Conservation (phyloP, 2,329 filamentous ascomycete species). For the Neofusicoccum umdonicola region DNA sequence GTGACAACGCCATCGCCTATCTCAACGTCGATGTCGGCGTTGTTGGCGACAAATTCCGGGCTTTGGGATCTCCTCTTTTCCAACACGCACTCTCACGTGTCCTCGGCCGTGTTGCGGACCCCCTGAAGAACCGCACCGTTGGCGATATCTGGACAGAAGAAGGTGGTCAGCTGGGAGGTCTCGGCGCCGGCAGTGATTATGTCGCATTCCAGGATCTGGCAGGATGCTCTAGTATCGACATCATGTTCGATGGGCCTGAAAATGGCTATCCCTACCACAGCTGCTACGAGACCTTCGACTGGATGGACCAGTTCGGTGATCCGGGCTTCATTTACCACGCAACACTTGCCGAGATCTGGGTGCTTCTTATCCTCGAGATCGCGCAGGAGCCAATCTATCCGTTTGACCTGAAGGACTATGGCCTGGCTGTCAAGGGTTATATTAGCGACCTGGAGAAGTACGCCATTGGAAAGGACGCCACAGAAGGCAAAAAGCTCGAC, state of each 20-base stretch:
- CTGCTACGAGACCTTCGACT: constrained; percentile 86
- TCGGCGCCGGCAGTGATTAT: constrained; percentile 78
- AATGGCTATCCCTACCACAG: constrained; percentile 69
- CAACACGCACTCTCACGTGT: constrained; percentile 68
- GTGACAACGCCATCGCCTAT: constrained; percentile 76
- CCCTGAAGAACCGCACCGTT: constrained; percentile 68
- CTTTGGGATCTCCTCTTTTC: constrained; percentile 78
- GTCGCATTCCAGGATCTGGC: constrained; percentile 89
- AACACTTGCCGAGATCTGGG: constrained; percentile 74
- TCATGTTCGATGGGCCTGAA: constrained; percentile 67
- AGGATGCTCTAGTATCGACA: constrained; percentile 82
- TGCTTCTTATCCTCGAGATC: constrained; percentile 80
- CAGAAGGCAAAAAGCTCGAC: constrained; percentile 41
- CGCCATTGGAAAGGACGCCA: constrained; percentile 50
- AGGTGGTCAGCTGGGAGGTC: constrained; percentile 58
- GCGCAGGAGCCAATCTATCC: constrained; percentile 78
- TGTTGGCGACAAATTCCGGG: constrained; percentile 70
- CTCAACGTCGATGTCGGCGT: constrained; percentile 88
- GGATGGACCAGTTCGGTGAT: constrained; percentile 78
- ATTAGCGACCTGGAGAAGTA: constrained; percentile 66
- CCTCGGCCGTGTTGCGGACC: constrained; percentile 72
- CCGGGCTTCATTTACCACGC: constrained; percentile 80
- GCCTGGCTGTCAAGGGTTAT: constrained; percentile 62
- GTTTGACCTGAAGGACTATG: constrained; percentile 76
- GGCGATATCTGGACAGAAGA: constrained; percentile 72